Evolutionary conservation across 2,329 filamentous ascomycete species (phyloP), one percentile per base, ranked within the genome.

Genomic region (Thermothelomyces thermophilus): DNA sequence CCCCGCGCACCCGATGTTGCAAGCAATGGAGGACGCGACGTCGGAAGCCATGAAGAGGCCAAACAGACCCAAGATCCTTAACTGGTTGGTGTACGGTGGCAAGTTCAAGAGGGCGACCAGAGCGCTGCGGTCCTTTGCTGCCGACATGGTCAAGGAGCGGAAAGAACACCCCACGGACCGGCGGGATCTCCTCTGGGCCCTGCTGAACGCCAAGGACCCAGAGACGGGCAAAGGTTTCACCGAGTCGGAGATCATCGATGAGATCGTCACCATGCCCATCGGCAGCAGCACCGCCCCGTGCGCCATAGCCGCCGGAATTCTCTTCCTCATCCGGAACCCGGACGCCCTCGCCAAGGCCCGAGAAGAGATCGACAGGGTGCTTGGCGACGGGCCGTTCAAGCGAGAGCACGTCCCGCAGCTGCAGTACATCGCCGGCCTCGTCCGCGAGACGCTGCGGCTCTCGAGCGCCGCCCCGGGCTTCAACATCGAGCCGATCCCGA

Each of bases 261-360:
- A 87, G 62, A 80, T 87, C 56, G 77, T 86, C 46, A 76, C 77
- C 2, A 84, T 87, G 70, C 75, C 84, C 35, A 81, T 82, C 45
- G 79, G 76, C 3, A 74, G 69, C 62, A 73, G 69, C 60, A 77
- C 74, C 0, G 70, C 73, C 3, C 73, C 73, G 2, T 73, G 70
- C 51, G 65, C 69, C 58, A 60, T 76, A 53, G 68, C 64, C 53
- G 69, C 65, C 7, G 66, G 68, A 8, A 73, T 81, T 52, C 73
- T 75, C 56, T 71, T 76, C 44, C 66, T 82, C 2, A 55, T 75
- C 1, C 72, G 73, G 63, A 76, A 76, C 59, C 77, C 77, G 0
- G 62, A 68, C 0, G 70, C 66, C 1, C 64, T 79, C n/a, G 58
- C 63, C 28, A 68, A 65, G 31, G 79, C 77, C 0, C 73, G 80